Evolutionary conservation across 2,329 filamentous ascomycete species (phyloP).

Genomic region (Diaporthe batatas): DNA sequence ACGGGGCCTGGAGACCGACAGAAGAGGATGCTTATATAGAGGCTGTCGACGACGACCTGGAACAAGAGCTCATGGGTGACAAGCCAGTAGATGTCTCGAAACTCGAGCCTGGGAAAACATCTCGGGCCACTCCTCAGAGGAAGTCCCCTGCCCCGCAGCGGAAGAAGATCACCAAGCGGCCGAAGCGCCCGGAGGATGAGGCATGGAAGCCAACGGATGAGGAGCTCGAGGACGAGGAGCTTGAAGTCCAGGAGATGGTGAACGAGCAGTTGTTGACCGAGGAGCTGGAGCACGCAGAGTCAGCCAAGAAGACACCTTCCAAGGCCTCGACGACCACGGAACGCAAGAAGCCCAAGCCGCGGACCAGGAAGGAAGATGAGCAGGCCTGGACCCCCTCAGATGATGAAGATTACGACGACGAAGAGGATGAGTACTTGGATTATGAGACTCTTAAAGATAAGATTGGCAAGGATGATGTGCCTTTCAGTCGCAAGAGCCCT

Average conservation of each 20-base stretch:
- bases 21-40: constrained; percentile 34
- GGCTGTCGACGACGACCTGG: constrained; percentile 32
- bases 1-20: constrained; percentile 37
- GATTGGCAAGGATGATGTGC: background rate
- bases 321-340: background rate
- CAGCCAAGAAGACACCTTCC: background rate
- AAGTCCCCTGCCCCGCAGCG: constrained; percentile 16
- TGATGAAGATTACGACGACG: background rate
- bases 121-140: background rate
- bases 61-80: constrained; percentile 28
- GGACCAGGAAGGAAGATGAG: constrained; percentile 26
- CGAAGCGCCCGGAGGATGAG: constrained; percentile 37
- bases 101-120: background rate
- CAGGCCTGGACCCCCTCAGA: constrained; percentile 32
- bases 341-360: constrained; percentile 8
- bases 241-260: constrained; percentile 41
- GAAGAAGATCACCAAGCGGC: constrained; percentile 24
- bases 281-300: constrained; percentile 1
- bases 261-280: constrained; percentile 35
- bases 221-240: constrained; percentile 40
- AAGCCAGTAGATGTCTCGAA: background rate
- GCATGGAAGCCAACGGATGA: constrained; percentile 41
- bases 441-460: constrained; percentile 27
- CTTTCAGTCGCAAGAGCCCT: background rate
- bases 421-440: constrained; percentile 30